Evolutionary conservation across 1,284 basidiomycete genomes (phyloP).

Genomic region (Golubevia sp.): DNA sequence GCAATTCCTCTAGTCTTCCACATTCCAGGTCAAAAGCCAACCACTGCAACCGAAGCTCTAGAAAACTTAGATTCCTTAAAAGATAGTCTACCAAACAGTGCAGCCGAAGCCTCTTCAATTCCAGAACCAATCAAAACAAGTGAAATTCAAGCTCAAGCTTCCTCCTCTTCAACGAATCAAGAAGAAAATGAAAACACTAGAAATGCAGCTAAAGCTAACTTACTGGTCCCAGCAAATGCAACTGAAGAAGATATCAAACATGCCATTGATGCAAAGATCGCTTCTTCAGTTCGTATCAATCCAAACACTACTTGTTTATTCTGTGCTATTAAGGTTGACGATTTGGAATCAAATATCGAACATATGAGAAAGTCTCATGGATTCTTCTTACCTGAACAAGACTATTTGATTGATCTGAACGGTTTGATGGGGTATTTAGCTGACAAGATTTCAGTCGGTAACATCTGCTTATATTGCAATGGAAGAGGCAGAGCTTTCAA

Average conservation of each 20-base stretch:
- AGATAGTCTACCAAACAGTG: no score
- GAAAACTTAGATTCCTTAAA: no score
- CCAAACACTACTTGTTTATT: constrained; percentile 69
- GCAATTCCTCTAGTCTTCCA: not conserved
- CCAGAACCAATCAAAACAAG: no score
- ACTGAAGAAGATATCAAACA: constrained; percentile 49
- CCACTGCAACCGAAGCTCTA: no score
- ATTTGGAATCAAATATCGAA: constrained; percentile 73
- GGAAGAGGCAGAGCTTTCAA: constrained; percentile 18
- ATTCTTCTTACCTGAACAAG: constrained; percentile 94
- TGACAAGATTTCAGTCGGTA: constrained; percentile 89
- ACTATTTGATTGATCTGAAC: constrained; percentile 81
- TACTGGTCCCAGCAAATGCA: constrained; percentile 27
- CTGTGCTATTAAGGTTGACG: constrained; percentile 68
- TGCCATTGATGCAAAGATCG: constrained; percentile 45
- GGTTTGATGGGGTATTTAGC: constrained; percentile 86
- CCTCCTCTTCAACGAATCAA: no score
- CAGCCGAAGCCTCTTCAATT: no score
- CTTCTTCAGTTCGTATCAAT: constrained; percentile 45
- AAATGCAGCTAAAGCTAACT: no score
- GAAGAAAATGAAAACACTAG: no score
- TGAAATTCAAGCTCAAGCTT: no score
- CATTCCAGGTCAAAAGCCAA: no score
- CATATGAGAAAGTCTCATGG: constrained; percentile 90
- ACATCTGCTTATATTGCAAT: constrained; percentile 85